Evolutionary conservation across 2,329 filamentous ascomycete species (phyloP).

Genomic region (Xylaria sp.): DNA sequence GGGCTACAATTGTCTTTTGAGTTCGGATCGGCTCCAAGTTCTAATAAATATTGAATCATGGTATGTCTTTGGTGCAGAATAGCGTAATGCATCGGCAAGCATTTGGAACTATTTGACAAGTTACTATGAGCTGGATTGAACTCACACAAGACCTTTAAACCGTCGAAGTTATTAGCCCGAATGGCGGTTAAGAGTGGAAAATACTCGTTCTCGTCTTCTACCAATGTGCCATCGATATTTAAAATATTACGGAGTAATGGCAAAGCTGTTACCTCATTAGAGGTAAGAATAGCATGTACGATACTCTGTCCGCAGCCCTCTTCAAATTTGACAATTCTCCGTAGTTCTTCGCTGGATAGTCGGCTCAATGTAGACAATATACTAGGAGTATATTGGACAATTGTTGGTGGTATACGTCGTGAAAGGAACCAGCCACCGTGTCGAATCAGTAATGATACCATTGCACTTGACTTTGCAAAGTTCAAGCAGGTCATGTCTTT

Average conservation of each 20-base stretch:
- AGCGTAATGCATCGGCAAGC: neutral
- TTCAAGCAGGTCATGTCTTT: neutral
- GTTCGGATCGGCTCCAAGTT: neutral
- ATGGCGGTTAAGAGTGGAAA: neutral
- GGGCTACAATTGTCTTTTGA: neutral
- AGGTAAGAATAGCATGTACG: neutral
- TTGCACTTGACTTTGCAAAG: neutral
- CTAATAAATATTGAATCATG: neutral
- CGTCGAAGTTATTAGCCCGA: neutral
- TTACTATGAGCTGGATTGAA: neutral
- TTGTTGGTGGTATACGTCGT: no score
- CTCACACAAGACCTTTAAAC: neutral
- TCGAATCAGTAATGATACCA: neutral
- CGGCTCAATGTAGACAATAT: neutral
- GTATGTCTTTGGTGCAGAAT: fast-evolving
- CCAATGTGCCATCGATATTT: neutral
- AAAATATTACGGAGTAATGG: neutral
- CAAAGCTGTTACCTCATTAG: neutral
- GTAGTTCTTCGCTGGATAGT: neutral
- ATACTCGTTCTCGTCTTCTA: neutral
- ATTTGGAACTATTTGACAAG: neutral
- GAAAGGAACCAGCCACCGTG: neutral
- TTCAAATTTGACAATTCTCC: neutral
- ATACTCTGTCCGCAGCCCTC: neutral
- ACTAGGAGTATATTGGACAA: neutral